These are phyloP conservation scores for Ottelia alismoides DNA, from an alignment of 106 monocot genomes.

Conservation along the genomic window DNA sequence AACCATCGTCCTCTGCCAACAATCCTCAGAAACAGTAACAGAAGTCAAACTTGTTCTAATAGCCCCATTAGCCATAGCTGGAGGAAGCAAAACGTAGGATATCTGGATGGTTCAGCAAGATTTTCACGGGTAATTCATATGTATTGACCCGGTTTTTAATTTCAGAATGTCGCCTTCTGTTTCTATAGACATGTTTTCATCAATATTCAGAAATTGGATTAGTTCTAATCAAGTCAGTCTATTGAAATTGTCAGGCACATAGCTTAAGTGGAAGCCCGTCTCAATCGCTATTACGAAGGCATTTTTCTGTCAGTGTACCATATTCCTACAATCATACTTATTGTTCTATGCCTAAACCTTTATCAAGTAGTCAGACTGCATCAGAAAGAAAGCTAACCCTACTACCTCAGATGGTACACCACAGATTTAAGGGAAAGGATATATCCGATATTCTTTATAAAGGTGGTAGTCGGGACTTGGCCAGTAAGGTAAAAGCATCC, in stretches of 20 bases:
- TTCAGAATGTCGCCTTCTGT: conserved; percentile 3
- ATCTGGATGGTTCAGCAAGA: conserved; percentile 19
- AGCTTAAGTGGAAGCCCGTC: conserved; percentile 28
- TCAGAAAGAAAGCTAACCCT: conserved; percentile 11
- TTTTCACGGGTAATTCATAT: conserved; percentile 20
- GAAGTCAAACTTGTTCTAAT: not conserved
- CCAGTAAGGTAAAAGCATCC: conserved; percentile 7
- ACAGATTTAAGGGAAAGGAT: conserved; percentile 7
- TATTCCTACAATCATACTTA: conserved; percentile 26
- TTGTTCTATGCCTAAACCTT: conserved; percentile 27
- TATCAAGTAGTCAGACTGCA: conserved; percentile 25
- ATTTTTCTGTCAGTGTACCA: conserved; percentile 19
- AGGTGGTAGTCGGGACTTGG: not conserved
- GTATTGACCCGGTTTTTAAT: conserved; percentile 10
- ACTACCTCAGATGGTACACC: conserved; percentile 1
- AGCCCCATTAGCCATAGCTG: conserved; percentile 19
- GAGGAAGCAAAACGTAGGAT: conserved; percentile 25
- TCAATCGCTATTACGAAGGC: conserved; percentile 15
- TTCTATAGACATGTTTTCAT: too few relatives aligned
- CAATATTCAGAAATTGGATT: not conserved
- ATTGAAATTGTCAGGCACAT: conserved; percentile 24
- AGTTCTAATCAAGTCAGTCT: not conserved
- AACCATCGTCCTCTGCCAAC: conserved; percentile 19
- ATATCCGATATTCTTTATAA: not conserved
- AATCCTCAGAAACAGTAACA: conserved; percentile 21